Conservation (phyloP, 163 green algal species). For the Chlamydomonas reinhardtii region DNA sequence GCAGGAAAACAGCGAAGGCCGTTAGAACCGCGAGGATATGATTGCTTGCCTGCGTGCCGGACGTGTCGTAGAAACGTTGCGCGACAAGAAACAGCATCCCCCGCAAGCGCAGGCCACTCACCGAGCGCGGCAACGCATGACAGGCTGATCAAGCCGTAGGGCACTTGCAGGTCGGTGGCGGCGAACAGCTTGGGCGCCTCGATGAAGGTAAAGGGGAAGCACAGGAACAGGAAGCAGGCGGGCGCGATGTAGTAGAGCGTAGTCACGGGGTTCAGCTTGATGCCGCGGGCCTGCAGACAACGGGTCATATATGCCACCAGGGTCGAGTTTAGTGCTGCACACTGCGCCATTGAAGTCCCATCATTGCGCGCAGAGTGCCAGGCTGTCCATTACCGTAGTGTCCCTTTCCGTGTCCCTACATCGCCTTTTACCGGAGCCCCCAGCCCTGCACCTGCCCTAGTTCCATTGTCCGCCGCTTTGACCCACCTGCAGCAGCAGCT, state of each 20-base stretch:
- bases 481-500: constrained; percentile 83
- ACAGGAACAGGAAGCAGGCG: constrained; percentile 79
- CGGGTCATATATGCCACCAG: neutral
- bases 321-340: too few relatives aligned
- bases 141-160: neutral
- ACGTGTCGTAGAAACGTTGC: too few relatives aligned
- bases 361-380: too few relatives aligned
- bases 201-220: constrained; percentile 72
- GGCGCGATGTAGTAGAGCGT: constrained; percentile 89
- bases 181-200: constrained; percentile 68
- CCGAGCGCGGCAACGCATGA: constrained; percentile 21
- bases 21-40: too few relatives aligned
- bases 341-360: too few relatives aligned
- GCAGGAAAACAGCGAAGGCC: neutral
- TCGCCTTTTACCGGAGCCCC: too few relatives aligned
- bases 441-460: too few relatives aligned
- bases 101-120: neutral
- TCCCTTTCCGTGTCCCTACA: too few relatives aligned
- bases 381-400: too few relatives aligned
- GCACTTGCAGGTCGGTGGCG: neutral
- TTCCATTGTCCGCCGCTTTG: too few relatives aligned
- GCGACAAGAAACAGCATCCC: too few relatives aligned
- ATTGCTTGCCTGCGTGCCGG: too few relatives aligned
- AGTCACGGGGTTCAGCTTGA: constrained; percentile 93
- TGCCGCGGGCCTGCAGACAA: constrained; percentile 58